Percentiles rank a stretch among this genome's conserved stretches.
Conservation (phyloP, 2,329 filamentous ascomycete species). For the Colletotrichum cereale region DNA sequence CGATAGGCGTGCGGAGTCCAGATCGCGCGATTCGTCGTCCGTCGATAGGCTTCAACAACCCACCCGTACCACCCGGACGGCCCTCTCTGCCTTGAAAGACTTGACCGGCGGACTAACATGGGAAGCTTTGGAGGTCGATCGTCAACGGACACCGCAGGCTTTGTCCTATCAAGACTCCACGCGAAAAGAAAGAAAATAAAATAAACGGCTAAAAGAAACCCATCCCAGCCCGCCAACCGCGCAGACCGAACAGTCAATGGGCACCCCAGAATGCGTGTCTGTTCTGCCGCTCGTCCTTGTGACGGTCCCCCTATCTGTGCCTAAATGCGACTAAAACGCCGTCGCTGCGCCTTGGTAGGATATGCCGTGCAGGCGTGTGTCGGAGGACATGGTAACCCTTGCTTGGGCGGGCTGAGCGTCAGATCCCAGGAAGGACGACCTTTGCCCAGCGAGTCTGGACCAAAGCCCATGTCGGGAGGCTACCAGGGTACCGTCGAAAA, state of each 20-base stretch:
- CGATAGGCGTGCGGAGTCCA: conserved; percentile 54
- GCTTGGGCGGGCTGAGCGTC: conserved; percentile 52
- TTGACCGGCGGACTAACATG: conserved; percentile 41
- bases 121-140: neutral
- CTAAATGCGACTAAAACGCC: neutral
- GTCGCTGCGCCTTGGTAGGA: conserved; percentile 52
- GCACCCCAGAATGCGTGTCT: neutral
- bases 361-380: conserved; percentile 50
- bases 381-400: conserved; percentile 50
- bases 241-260: neutral
- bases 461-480: conserved; percentile 47
- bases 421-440: conserved; percentile 47
- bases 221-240: no score
- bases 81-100: conserved; percentile 51
- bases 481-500: conserved; percentile 56
- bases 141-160: conserved; percentile 44
- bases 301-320: neutral
- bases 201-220: neutral
- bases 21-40: conserved; percentile 48
- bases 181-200: no score
- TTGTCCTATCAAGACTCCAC: neutral
- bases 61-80: conserved; percentile 50
- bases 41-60: conserved; percentile 52
- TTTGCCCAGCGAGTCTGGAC: conserved; percentile 46
- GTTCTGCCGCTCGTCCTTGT: neutral